A percentile compares a stretch with the other conserved stretches of the same genome.
These are phyloP conservation scores for Apiotrichum montevideense DNA, from an alignment of 1,284 basidiomycete genomes.

Conservation along the genomic window DNA sequence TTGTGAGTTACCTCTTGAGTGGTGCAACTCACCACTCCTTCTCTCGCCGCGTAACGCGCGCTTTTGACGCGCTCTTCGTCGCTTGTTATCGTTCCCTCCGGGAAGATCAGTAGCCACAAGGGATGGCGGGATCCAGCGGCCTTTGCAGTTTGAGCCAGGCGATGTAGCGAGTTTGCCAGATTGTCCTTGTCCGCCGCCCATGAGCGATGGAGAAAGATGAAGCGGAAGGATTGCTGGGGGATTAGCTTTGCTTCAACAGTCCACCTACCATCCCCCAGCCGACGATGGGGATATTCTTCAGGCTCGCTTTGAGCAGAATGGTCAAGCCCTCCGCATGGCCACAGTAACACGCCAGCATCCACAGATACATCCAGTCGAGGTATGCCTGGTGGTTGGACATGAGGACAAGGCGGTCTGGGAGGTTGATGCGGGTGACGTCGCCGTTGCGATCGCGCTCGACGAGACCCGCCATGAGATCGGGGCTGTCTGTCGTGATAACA, in stretches of 20 bases:
- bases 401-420: constrained; percentile 70
- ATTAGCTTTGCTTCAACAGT: neutral
- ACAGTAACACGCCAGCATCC: constrained; percentile 75
- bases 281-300: constrained; percentile 79
- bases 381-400: constrained; percentile 83
- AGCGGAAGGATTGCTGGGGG: constrained; percentile 71
- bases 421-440: constrained; percentile 56
- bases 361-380: constrained; percentile 79
- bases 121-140: constrained; percentile 56
- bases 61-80: constrained; percentile 73
- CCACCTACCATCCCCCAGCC: constrained; percentile 65
- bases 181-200: constrained; percentile 74
- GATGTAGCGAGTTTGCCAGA: constrained; percentile 47
- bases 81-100: constrained; percentile 86
- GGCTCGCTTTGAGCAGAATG: constrained; percentile 82
- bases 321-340: constrained; percentile 61
- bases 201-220: constrained; percentile 79
- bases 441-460: constrained; percentile 55
- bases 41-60: constrained; percentile 56
- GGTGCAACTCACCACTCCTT: constrained; percentile 47
- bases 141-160: constrained; percentile 51
- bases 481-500: constrained; percentile 55
- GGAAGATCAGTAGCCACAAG: constrained; percentile 78
- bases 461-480: constrained; percentile 38
- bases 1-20: no score